Evolutionary conservation across 208 protist genomes (phyloP), one percentile per base, ranked within the genome.

Genomic region (Porcisia deanei): DNA sequence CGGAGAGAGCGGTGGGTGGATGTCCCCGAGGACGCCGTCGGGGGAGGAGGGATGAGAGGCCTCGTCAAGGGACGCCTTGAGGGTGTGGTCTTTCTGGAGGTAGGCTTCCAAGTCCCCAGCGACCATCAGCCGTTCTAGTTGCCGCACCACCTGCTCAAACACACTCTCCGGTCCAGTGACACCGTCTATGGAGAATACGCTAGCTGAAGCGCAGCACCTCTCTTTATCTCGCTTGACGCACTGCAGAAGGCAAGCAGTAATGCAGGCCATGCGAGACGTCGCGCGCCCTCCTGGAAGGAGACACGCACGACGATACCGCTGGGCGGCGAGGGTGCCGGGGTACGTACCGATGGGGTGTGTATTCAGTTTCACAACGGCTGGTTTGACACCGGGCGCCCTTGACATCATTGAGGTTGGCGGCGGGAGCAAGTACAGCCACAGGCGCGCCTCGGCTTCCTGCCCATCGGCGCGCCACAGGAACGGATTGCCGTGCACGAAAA

Each of bases 401-500:
- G 66, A 16, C 20, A 37, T n/a, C 8, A 9, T n/a, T n/a, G 57
- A 63, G 45, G 39, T 30, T 49, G 57, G 66, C 25, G 73, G 59
- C 12, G 75, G 73, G 20, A 67, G 65, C 10, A 67, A 18, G 47
- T 79, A 71, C 39, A 83, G 37, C 63, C 68, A 81, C 18, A 85
- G 71, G 59, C 52, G 65, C 64, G 75, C 74, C 63, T 69, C 69
- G 37, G 79, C 47, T 10, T 83, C 67, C 52, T 87, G 76, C 2
- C 79, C 65, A 3, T 57, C 37, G 39, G 82, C 77, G 45, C 53
- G n/a, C 25, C 34, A 14, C 71, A 92, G 68, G 64, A 89, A 85
- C 9, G 90, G 91, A 79, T 98, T 98, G 66, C 88, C 81, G 43
- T 90, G 80, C 10, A 90, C 76, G 55, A 82, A 37, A 22, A 97